phyloP scores from a whole-genome alignment of 1,139 yeast species.

The Nadsonia starkeyi-henricii region DNA sequence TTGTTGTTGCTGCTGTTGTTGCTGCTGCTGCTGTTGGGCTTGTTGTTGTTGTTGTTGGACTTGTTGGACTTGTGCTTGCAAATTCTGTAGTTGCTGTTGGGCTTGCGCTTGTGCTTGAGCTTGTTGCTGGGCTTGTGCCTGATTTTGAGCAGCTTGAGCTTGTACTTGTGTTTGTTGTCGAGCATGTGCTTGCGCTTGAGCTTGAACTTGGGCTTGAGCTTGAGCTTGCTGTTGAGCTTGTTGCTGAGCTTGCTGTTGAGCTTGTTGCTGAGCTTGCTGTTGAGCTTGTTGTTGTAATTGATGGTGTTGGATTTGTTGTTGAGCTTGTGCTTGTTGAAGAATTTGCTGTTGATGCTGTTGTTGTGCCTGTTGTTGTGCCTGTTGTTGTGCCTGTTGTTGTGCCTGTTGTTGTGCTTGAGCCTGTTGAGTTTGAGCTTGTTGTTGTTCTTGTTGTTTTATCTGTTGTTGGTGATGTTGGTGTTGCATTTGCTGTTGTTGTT shows the following conservation, averaged over 20 bases:
- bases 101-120: constrained; percentile 12
- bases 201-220: constrained; percentile 14
- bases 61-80: constrained; percentile 10
- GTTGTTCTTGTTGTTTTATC: neutral
- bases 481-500: neutral
- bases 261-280: constrained; percentile 16
- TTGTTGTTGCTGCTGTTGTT: constrained; percentile 16
- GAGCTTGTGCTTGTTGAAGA: constrained; percentile 10
- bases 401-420: neutral
- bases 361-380: constrained; percentile 9
- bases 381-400: neutral
- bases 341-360: constrained; percentile 12
- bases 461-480: neutral
- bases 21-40: constrained; percentile 15
- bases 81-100: constrained; percentile 7
- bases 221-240: constrained; percentile 12
- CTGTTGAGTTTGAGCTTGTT: neutral
- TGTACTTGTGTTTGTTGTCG: constrained; percentile 9
- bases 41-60: constrained; percentile 15
- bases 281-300: constrained; percentile 1
- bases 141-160: constrained; percentile 12
- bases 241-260: constrained; percentile 8
- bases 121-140: constrained; percentile 15
- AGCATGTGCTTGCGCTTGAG: constrained; percentile 7
- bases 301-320: constrained; percentile 2